These are phyloP conservation scores for Metschnikowia kunwiensis DNA, from an alignment of 805 yeast genomes.

Conservation along the genomic window DNA sequence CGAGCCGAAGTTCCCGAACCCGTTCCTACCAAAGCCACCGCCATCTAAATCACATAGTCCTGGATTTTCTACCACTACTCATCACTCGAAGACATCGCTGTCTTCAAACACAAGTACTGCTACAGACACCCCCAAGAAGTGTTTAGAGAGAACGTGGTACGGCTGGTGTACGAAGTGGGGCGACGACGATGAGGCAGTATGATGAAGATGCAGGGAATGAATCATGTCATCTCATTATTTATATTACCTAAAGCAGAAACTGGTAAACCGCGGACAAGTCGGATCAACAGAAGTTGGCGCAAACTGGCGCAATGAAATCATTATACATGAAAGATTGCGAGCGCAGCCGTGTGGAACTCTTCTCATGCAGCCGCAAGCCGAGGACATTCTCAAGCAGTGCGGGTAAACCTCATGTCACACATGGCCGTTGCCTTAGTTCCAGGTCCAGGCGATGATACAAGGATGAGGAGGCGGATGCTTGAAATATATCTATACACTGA, in stretches of 20 bases:
- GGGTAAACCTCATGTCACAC: too few species aligned
- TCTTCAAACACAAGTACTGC: slow-evolving; percentile 7
- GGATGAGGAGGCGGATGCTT: too few species aligned
- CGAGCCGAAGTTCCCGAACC: slow-evolving; percentile 38
- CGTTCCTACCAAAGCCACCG: slow-evolving; percentile 28
- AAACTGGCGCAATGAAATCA: slow-evolving; percentile 1
- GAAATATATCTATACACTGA: too few species aligned
- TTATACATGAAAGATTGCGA: slow-evolving; percentile 3
- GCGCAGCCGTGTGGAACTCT: slow-evolving; percentile 11
- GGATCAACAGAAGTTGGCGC: slow-evolving; percentile 2
- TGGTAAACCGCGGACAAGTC: too few species aligned
- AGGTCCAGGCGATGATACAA: too few species aligned
- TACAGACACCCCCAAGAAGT: slow-evolving; percentile 39
- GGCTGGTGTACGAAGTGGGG: slow-evolving; percentile 58
- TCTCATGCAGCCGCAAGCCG: slow-evolving; percentile 7
- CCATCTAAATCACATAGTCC: slow-evolving; percentile 9
- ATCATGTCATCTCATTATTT: too few species aligned
- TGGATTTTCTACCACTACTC: slow-evolving; percentile 3
- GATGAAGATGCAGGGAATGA: too few species aligned
- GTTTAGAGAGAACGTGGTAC: slow-evolving; percentile 62
- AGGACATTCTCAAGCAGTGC: slow-evolving; percentile 5
- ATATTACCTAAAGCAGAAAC: too few species aligned
- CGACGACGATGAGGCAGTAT: slow-evolving; percentile 25
- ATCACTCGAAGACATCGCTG: slow-evolving; percentile 5
- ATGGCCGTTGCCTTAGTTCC: too few species aligned